Base-by-base conservation (phyloP, 306 rosid species). In the Clitoria ternatea region DNA sequence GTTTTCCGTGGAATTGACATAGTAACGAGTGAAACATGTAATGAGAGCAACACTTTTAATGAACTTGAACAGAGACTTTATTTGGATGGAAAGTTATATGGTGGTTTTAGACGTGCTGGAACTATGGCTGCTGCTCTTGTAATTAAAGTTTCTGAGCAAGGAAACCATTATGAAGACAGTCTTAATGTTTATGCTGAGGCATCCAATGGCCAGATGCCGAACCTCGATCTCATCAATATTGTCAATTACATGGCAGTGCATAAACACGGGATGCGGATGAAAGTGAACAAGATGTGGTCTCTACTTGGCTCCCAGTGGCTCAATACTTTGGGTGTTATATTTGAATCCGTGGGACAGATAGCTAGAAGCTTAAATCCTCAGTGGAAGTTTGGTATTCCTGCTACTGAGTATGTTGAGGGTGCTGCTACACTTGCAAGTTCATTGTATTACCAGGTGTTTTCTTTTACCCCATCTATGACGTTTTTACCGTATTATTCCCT, bases 151-250 rank as follows among this genome's bases (percentile, higher is more conserved):
- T 69, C 78, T 3, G 91, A 88, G 72, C 74, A 62, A 70, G 80
- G 82, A 48, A 76, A 83, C 82, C 83, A 50, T 53, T 79, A 75
- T 54, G 96, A 89, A 75, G 96, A 94, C 70, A 85, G 86, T 82
- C 87, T 94, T 20, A 77, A 80, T 78, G 77, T 91, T 63, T 87
- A 85, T 79, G 95, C 98, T 7, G 98, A 94, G 83, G 92, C 95
- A 35, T 89, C 98, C 36, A 94, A 94, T 3, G 97, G 98, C 27
- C 95, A 91, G 87, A 94, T 94, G 97, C 97, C 96, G 60, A 94
- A 91, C 76, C 96, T 94, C 19, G 98, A 94, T 79, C 96, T 94
- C 65, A 84, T 94, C 83, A 94, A 94, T 86, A 79, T 87, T 7
- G 97, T 94, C 57, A 91, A 89, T 76, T 87, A 87, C 79, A 74